phyloP scores from a whole-genome alignment of 331 rosid genomes.

The Dryas integrifolia region DNA sequence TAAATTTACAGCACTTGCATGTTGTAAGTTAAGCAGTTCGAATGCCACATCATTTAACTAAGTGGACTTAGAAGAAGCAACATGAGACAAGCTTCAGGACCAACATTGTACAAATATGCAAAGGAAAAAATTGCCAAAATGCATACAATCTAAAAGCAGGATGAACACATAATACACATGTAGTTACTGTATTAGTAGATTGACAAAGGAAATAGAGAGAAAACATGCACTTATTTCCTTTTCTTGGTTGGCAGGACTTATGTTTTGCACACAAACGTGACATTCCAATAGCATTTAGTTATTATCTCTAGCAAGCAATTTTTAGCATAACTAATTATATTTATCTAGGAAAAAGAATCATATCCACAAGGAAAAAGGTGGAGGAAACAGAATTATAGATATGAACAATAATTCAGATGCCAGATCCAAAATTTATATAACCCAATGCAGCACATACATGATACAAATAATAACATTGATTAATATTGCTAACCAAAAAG shows the following conservation, averaged over 20 bases:
- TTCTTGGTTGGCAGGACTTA: neutral
- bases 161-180: neutral
- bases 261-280: neutral
- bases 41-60: neutral
- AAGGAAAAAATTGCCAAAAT: neutral
- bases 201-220: neutral
- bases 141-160: conserved; percentile 1
- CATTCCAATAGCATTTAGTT: neutral
- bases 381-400: neutral
- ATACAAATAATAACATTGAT: neutral
- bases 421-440: neutral
- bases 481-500: neutral
- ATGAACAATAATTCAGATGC: neutral
- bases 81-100: neutral
- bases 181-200: neutral
- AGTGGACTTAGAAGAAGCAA: neutral
- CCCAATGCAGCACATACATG: neutral
- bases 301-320: neutral
- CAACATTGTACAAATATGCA: neutral
- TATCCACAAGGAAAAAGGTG: neutral
- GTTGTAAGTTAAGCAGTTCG: neutral
- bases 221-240: neutral
- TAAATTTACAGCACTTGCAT: neutral
- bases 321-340: neutral
- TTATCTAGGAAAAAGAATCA: neutral